Evolutionary conservation across 2,329 filamentous ascomycete species (phyloP), one percentile per base, ranked within the genome.

Genomic region (Corynespora cassiicola): DNA sequence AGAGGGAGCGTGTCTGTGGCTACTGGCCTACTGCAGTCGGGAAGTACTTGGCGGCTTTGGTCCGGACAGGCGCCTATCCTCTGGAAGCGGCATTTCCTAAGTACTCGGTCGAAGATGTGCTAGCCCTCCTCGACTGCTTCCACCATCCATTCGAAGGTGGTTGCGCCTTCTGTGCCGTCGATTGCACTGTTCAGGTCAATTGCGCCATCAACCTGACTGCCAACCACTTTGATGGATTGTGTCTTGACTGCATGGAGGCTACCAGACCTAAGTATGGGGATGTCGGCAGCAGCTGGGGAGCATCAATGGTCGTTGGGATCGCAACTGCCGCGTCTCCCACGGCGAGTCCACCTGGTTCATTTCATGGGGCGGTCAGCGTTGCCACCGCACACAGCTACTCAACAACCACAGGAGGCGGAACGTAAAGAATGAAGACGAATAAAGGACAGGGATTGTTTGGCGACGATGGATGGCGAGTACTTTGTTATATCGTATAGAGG

Each of bases 181-280:
- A 32, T 12, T 37, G 36, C 5, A 42, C 39, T 14, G 6, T 17
- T 5, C 18, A 15, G 15, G 24, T 31, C 14, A 16, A 36, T 16
- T 50, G 38, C 21, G 31, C 25, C 4, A 14, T 25, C 6, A 18
- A 19, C 3, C 31, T 47, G 26, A 20, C 17, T 11, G n/a, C 27
- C 7, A n/a, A 16, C 6, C 46, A 50, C 27, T 64, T 64, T 23
- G 47, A 61, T 20, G 59, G 60, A 6, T 32, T 64, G 4, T 64
- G 59, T 25, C 29, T 64, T 10, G 57, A 61, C 24, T 64, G 58
- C 30, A 61, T 60, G 52, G 36, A 51, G n/a, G 25, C 27, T 7
- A 50, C 47, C 11, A 41, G 39, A 19, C 34, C 36, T 1, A 41
- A 39, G 41, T 40, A 28, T 15, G 30, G 36, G 20, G 23, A 45